These are phyloP conservation scores for Colletotrichum sp. DNA, from an alignment of 2,329 filamentous ascomycete genomes.

Conservation along the genomic window DNA sequence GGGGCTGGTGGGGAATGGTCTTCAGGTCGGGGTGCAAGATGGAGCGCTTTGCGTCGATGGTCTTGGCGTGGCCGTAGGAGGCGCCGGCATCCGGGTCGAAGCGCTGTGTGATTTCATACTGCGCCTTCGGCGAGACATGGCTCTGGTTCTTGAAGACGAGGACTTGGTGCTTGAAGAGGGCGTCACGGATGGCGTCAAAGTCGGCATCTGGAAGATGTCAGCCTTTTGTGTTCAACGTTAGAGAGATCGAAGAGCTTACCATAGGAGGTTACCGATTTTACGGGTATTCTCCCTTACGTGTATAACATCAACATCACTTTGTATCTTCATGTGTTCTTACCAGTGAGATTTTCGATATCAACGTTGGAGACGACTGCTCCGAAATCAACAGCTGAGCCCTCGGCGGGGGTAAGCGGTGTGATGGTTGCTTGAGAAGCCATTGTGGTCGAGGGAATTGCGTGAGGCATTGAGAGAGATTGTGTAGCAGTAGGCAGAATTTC, in stretches of 20 bases:
- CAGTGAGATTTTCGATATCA: constrained; percentile 66
- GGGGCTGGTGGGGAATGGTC: constrained; percentile 79
- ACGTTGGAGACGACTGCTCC: constrained; percentile 64
- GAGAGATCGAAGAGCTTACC: constrained; percentile 41
- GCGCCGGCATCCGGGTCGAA: constrained; percentile 72
- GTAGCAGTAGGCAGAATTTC: too few species aligned
- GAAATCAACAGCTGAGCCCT: constrained; percentile 56
- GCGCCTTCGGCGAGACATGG: constrained; percentile 69
- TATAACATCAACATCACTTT: constrained; percentile 14
- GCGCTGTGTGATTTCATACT: constrained; percentile 75
- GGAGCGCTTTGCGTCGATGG: constrained; percentile 65
- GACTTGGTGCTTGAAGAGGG: constrained; percentile 72
- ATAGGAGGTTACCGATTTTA: constrained; percentile 65
- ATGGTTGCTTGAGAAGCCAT: constrained; percentile 28
- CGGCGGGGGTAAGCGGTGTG: constrained; percentile 39
- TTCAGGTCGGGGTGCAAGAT: constrained; percentile 82
- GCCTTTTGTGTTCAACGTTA: neutral
- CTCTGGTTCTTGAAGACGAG: constrained; percentile 74
- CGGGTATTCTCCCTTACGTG: constrained; percentile 55
- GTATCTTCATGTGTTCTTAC: constrained; percentile 45
- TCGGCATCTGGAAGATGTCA: constrained; percentile 57
- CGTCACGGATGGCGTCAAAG: constrained; percentile 66
- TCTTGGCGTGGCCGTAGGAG: constrained; percentile 79
- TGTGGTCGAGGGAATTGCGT: neutral
- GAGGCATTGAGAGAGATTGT: neutral